Percentiles rank a stretch among this genome's conserved stretches.
phyloP scores from a whole-genome alignment of 2,329 filamentous ascomycete genomes.

The Aspergillus neoniger region DNA sequence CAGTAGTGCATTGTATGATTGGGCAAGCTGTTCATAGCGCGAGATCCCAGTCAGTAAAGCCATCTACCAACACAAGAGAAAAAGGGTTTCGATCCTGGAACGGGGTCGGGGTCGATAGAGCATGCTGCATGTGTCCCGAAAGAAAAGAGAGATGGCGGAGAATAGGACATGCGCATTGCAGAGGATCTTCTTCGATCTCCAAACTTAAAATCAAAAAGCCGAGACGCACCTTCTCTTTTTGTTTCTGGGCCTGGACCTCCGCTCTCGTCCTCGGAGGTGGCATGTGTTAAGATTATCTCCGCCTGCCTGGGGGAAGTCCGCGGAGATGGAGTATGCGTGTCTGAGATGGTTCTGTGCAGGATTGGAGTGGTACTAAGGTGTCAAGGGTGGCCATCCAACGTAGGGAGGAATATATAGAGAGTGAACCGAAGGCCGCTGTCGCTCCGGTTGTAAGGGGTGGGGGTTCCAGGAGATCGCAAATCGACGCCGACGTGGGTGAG shows the following conservation, averaged over 20 bases:
- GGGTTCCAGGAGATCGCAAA: neutral
- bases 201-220: neutral
- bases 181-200: neutral
- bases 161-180: neutral
- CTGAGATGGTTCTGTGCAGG: constrained; percentile 15
- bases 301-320: constrained; percentile 24
- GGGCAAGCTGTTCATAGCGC: constrained; percentile 70
- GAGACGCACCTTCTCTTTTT: constrained; percentile 58
- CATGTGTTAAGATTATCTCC: constrained; percentile 44
- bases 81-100: neutral
- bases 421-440: neutral
- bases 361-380: constrained; percentile 6
- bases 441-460: constrained; percentile 6
- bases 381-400: constrained; percentile 27
- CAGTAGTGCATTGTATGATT: constrained; percentile 93
- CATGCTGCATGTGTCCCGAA: neutral
- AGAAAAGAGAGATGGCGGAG: neutral
- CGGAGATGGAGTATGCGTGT: constrained; percentile 26
- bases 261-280: constrained; percentile 46
- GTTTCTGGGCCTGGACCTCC: constrained; percentile 60
- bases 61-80: neutral
- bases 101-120: neutral
- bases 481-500: constrained; percentile 17
- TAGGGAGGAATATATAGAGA: neutral
- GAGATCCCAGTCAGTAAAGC: neutral